These are phyloP conservation scores for Phoma sp. DNA, from an alignment of 2,329 filamentous ascomycete species.

Conservation along the genomic window DNA sequence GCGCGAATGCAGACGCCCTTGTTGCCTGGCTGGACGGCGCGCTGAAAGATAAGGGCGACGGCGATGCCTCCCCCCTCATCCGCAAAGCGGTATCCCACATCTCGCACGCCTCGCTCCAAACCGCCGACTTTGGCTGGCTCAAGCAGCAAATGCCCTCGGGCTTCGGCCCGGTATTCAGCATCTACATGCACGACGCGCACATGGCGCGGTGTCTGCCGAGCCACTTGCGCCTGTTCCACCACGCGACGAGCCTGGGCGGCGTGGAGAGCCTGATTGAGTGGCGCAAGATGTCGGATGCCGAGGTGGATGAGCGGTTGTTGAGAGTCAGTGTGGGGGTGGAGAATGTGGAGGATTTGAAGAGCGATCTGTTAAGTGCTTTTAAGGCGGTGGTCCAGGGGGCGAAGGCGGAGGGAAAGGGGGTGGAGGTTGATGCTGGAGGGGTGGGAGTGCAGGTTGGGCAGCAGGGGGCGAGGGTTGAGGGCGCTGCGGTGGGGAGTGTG, in stretches of 20 bases:
- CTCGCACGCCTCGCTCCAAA: constrained; percentile 81
- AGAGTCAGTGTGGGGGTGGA: constrained; percentile 88
- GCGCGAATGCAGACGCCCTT: constrained; percentile 69
- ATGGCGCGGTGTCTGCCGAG: constrained; percentile 75
- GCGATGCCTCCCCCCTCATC: constrained; percentile 47
- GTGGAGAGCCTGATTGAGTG: constrained; percentile 97
- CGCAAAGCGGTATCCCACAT: constrained; percentile 65
- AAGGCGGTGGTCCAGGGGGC: constrained; percentile 20
- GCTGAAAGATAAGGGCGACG: constrained; percentile 50
- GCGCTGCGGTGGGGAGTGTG: constrained; percentile 26
- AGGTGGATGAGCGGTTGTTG: constrained; percentile 74
- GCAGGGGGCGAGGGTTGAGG: constrained; percentile 25
- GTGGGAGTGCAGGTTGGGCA: constrained; percentile 31
- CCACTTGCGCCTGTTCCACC: constrained; percentile 83
- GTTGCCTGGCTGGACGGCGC: constrained; percentile 72
- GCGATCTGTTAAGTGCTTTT: constrained; percentile 64
- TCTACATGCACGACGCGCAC: constrained; percentile 67
- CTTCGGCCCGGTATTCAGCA: constrained; percentile 85
- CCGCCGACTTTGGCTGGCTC: constrained; percentile 70
- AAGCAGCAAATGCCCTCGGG: constrained; percentile 87
- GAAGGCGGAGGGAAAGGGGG: background rate
- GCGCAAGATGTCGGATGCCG: constrained; percentile 83
- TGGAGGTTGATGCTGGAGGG: background rate
- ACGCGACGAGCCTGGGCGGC: constrained; percentile 91
- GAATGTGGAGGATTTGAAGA: constrained; percentile 79